phyloP scores from a whole-genome alignment of 768 basidiomycete genomes.

The Bullera alba region DNA sequence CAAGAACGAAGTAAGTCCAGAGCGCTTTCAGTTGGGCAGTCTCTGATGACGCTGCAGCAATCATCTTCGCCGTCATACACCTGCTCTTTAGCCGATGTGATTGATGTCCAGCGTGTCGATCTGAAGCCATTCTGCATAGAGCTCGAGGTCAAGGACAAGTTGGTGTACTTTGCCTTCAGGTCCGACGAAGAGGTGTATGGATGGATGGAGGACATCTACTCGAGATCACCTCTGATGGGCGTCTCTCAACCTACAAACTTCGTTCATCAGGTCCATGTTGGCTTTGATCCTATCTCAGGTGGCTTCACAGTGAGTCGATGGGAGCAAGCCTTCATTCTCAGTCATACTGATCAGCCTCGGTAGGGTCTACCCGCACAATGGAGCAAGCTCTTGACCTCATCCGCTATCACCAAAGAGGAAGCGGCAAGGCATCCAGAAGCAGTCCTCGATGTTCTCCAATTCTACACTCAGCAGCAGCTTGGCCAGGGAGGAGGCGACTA shows the following conservation, averaged over 20 bases:
- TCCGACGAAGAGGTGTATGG: constrained; percentile 86
- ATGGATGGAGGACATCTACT: constrained; percentile 97
- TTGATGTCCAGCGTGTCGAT: constrained; percentile 84
- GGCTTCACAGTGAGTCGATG: constrained; percentile 71
- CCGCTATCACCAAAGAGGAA: constrained; percentile 95
- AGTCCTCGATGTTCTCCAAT: constrained; percentile 93
- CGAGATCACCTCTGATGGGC: constrained; percentile 82
- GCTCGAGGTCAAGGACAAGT: constrained; percentile 76
- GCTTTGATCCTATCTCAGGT: constrained; percentile 87
- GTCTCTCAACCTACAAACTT: constrained; percentile 94
- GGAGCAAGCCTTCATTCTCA: constrained; percentile 1
- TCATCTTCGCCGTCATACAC: constrained; percentile 47
- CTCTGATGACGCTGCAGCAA: not conserved
- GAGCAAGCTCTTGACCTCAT: constrained; percentile 92
- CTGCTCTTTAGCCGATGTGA: constrained; percentile 57
- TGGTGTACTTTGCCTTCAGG: constrained; percentile 63
- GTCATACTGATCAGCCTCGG: not conserved
- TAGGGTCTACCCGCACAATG: constrained; percentile 97
- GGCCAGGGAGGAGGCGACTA: constrained; percentile 14
- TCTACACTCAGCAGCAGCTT: constrained; percentile 89
- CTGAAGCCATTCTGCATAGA: constrained; percentile 89
- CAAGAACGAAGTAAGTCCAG: constrained; percentile 73
- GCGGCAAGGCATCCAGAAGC: constrained; percentile 96
- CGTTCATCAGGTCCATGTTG: constrained; percentile 97
- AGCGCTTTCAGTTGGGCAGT: not conserved